Conservation (phyloP, 305 asterid genomes). For the Salvia sclarea region DNA sequence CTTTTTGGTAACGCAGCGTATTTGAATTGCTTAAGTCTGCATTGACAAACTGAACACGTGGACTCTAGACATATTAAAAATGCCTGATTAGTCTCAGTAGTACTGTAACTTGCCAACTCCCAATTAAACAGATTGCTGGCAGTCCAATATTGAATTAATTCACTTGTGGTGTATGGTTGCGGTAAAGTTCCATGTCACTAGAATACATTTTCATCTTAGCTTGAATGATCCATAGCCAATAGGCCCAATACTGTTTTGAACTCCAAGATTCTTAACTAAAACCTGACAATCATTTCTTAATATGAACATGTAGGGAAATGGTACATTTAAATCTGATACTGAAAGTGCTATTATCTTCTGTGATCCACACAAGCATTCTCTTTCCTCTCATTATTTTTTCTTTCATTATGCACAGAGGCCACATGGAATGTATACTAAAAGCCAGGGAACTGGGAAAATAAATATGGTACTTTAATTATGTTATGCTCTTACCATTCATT, state of each 20-base stretch:
- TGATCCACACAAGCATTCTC: constrained; percentile 23
- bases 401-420: constrained; percentile 38
- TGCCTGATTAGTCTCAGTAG: not conserved
- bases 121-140: not conserved
- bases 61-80: not conserved
- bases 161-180: constrained; percentile 6
- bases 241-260: constrained; percentile 8
- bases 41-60: not conserved
- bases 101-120: constrained; percentile 3
- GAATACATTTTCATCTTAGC: not conserved
- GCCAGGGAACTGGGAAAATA: constrained; percentile 35
- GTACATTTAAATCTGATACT: not conserved
- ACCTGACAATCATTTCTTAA: constrained; percentile 8
- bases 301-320: not conserved
- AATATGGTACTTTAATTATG: constrained; percentile 38
- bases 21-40: constrained; percentile 14
- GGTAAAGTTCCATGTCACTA: not conserved
- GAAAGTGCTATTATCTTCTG: constrained; percentile 22
- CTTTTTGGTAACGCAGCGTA: constrained; percentile 9
- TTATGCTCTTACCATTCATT: constrained; percentile 28
- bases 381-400: constrained; percentile 35
- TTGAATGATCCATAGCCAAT: not conserved
- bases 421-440: constrained; percentile 43
- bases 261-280: not conserved
- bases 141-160: not conserved